Conservation (phyloP, 2,329 filamentous ascomycete genomes). For the Pseudocercospora musae region DNA sequence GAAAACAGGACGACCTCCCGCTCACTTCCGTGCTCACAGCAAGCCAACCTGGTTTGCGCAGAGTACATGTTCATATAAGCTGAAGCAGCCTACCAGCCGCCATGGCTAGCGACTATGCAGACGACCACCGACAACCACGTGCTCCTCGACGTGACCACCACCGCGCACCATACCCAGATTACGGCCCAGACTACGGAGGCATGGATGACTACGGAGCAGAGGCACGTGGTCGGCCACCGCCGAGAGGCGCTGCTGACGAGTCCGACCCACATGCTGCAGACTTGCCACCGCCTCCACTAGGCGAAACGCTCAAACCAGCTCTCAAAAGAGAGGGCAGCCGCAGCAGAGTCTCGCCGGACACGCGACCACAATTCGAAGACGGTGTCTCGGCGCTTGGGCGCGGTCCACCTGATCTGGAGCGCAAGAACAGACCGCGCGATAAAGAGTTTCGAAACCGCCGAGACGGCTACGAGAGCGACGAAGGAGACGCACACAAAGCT, state of each 20-base stretch:
- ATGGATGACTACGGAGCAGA: conserved; percentile 8
- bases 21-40: background rate
- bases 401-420: conserved; percentile 34
- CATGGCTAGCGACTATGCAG: conserved; percentile 6
- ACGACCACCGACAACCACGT: conserved; percentile 5
- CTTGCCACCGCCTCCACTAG: conserved; percentile 33
- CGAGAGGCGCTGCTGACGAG: conserved; percentile 1
- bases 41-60: background rate
- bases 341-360: conserved; percentile 28
- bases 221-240: conserved; percentile 8
- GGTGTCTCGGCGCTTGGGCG: conserved; percentile 34
- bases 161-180: conserved; percentile 6
- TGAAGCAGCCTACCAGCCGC: background rate
- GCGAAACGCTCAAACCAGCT: conserved; percentile 31
- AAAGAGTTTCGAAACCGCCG: conserved; percentile 34
- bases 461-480: conserved; percentile 38
- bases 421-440: conserved; percentile 31
- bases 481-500: conserved; percentile 32
- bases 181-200: conserved; percentile 1
- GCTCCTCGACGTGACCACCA: conserved; percentile 4
- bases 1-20: background rate
- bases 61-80: background rate
- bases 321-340: conserved; percentile 34
- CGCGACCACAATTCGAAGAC: conserved; percentile 34
- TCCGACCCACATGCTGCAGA: conserved; percentile 14